Percentiles rank a stretch among this genome's conserved stretches.
phyloP scores from a whole-genome alignment of 2,329 filamentous ascomycete species.

The Phialophora chinensis region DNA sequence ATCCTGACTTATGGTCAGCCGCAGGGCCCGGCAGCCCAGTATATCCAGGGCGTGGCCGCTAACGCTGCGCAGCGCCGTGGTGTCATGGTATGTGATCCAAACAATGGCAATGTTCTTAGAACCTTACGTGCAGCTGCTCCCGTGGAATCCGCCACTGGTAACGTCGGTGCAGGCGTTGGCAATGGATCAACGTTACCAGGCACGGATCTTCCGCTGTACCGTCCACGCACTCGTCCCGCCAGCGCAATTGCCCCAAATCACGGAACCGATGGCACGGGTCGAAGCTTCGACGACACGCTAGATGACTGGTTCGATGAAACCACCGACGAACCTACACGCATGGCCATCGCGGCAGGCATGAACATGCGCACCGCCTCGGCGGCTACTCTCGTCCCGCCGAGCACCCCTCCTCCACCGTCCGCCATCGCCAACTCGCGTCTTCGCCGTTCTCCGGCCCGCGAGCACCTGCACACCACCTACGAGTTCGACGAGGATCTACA shows the following conservation, averaged over 20 bases:
- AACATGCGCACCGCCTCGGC: constrained; percentile 10
- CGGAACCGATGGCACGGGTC: not conserved
- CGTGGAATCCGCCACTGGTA: not conserved
- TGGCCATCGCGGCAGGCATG: constrained; percentile 9
- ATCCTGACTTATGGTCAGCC: constrained; percentile 1
- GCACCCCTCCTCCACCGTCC: not conserved
- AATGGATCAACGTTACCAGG: not conserved
- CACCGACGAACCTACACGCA: constrained; percentile 4
- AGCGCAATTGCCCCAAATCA: not conserved
- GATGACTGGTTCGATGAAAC: constrained; percentile 12
- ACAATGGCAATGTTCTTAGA: constrained; percentile 9
- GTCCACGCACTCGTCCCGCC: not conserved
- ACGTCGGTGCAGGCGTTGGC: not conserved
- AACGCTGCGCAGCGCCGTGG: constrained; percentile 20
- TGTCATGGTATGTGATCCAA: constrained; percentile 19
- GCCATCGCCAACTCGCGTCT: not conserved
- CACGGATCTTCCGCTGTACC: not conserved
- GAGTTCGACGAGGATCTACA: constrained; percentile 3
- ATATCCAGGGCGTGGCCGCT: not conserved
- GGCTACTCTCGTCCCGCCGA: not conserved
- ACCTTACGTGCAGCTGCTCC: not conserved
- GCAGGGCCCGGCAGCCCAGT: not conserved
- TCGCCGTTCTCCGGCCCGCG: not conserved
- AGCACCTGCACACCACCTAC: not conserved
- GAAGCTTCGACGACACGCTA: constrained; percentile 8